Evolutionary conservation across 805 yeast genomes (phyloP).

Genomic region (Candida namnaoensis): DNA sequence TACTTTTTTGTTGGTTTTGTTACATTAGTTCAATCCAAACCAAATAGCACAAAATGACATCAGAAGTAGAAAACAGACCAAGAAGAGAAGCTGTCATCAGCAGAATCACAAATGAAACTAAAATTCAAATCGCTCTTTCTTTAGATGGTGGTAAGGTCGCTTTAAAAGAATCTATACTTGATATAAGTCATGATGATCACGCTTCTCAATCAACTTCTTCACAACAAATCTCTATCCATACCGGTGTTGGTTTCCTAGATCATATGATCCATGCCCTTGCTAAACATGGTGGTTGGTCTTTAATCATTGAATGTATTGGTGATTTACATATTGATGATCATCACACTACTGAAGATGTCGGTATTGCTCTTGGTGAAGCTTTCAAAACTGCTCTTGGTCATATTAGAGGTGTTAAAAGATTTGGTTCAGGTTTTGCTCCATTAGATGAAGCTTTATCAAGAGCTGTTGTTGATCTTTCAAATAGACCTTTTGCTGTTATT

Average conservation of each 20-base stretch:
- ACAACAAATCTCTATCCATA: constrained; percentile 72
- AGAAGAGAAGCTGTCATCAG: constrained; percentile 25
- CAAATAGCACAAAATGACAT: not conserved
- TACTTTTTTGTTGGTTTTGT: too few species aligned
- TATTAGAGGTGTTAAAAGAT: constrained; percentile 84
- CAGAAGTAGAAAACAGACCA: constrained; percentile 3
- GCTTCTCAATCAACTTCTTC: constrained; percentile 64
- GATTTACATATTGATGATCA: constrained; percentile 96
- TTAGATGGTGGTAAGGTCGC: constrained; percentile 79
- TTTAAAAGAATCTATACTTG: constrained; percentile 51
- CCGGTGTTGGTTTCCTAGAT: constrained; percentile 93
- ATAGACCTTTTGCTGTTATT: constrained; percentile 85
- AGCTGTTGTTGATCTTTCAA: constrained; percentile 93
- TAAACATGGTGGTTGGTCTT: constrained; percentile 94
- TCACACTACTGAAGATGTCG: constrained; percentile 94
- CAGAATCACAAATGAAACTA: constrained; percentile 88
- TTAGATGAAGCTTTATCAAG: constrained; percentile 92
- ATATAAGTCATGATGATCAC: constrained; percentile 29
- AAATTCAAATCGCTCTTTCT: constrained; percentile 75
- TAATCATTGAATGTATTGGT: constrained; percentile 83
- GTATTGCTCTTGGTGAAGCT: constrained; percentile 83
- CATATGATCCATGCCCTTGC: constrained; percentile 98
- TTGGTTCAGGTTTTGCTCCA: constrained; percentile 92
- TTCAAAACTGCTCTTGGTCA: constrained; percentile 87
- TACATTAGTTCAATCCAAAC: too few species aligned